phyloP scores from a whole-genome alignment of 1,284 basidiomycete genomes.

The Retiboletus fuscus region DNA sequence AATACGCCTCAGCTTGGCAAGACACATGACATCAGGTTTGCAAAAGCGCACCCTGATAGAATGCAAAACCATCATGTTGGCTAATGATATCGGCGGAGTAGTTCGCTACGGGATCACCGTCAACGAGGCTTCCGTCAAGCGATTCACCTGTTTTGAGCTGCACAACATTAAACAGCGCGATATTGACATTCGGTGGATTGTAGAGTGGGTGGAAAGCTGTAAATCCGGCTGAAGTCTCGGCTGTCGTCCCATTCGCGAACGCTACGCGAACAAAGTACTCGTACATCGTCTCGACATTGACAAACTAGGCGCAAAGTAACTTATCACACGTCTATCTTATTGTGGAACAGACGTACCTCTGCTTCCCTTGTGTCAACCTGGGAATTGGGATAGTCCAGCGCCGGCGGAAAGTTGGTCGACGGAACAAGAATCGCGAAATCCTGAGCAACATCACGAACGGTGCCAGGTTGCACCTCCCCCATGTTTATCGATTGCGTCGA shows the following conservation, averaged over 20 bases:
- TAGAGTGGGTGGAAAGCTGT: slow-evolving; percentile 32
- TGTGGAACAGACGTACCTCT: slow-evolving; percentile 14
- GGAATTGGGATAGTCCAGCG: slow-evolving; percentile 9
- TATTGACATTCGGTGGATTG: neutral
- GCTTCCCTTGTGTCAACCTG: neutral
- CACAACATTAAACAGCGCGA: too few species aligned
- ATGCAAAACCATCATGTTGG: neutral
- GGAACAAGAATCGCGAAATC: slow-evolving; percentile 25
- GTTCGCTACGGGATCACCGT: slow-evolving; percentile 18
- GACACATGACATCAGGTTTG: neutral
- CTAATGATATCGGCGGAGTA: slow-evolving; percentile 14
- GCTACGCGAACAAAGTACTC: slow-evolving; percentile 30
- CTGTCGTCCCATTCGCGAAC: slow-evolving; percentile 25
- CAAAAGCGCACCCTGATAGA: slow-evolving; percentile 9
- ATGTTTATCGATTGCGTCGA: slow-evolving; percentile 16
- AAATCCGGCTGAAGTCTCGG: slow-evolving; percentile 26
- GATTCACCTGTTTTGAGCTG: neutral
- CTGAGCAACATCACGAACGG: neutral
- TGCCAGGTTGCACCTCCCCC: neutral
- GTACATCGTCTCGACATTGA: slow-evolving; percentile 20
- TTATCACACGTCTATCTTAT: neutral
- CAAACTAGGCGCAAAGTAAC: slow-evolving; percentile 12
- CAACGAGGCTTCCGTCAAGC: slow-evolving; percentile 13
- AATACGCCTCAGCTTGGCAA: neutral
- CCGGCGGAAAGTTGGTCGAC: slow-evolving; percentile 25